These are phyloP conservation scores for Pholiota microspora DNA, from an alignment of 768 basidiomycete genomes.

Conservation along the genomic window DNA sequence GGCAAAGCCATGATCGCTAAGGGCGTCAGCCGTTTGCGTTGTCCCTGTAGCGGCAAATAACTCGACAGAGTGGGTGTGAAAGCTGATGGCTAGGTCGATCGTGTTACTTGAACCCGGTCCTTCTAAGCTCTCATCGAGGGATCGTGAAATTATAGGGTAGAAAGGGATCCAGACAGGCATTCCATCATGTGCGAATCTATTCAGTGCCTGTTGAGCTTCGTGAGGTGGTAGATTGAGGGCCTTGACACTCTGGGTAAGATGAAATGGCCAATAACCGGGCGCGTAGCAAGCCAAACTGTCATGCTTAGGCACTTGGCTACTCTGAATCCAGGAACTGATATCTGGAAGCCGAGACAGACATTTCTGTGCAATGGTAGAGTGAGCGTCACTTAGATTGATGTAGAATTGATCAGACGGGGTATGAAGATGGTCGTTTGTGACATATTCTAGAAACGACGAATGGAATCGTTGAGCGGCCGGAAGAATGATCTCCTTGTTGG, in stretches of 20 bases:
- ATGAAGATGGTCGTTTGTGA: not conserved
- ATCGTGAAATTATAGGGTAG: not conserved
- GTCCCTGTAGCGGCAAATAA: not conserved
- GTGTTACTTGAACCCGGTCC: not conserved
- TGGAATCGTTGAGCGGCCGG: constrained; percentile 1
- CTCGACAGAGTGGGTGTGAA: not conserved
- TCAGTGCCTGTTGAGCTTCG: not conserved
- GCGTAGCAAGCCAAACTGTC: not conserved
- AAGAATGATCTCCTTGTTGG: not conserved
- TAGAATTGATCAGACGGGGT: not conserved
- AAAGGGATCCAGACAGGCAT: not conserved
- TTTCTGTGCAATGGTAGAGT: not conserved
- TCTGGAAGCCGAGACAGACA: not conserved
- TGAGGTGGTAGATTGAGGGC: not conserved
- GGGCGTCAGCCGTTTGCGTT: not conserved
- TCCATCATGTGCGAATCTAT: not conserved
- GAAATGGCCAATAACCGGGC: constrained; percentile 1
- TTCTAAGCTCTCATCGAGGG: not conserved
- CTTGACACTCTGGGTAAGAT: not conserved
- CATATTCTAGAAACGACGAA: not conserved
- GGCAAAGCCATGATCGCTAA: not conserved
- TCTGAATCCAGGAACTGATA: not conserved
- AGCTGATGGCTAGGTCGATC: not conserved
- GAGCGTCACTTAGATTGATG: not conserved
- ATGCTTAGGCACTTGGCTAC: not conserved